Conservation (phyloP, 2,329 filamentous ascomycete genomes). For the Stemphylium beticola region DNA sequence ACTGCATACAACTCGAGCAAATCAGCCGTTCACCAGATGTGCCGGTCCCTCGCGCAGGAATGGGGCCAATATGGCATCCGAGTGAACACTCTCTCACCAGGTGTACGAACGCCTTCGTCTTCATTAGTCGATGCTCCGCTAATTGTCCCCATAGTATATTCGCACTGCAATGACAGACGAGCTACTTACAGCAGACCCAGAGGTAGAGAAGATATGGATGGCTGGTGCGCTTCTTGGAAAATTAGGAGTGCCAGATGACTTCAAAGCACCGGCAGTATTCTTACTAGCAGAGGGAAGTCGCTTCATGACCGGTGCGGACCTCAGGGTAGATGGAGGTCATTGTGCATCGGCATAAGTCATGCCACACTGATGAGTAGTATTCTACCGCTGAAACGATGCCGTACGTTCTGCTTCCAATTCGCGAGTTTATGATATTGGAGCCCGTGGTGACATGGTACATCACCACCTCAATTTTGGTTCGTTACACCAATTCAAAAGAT, state of each 20-base stretch:
- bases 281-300: slow-evolving; percentile 70
- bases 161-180: slow-evolving; percentile 47
- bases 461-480: not conserved
- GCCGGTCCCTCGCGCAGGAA: slow-evolving; percentile 20
- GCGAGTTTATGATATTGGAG: too few relatives aligned
- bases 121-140: not conserved
- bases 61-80: slow-evolving; percentile 35
- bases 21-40: slow-evolving; percentile 22
- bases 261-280: slow-evolving; percentile 71
- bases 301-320: slow-evolving; percentile 73
- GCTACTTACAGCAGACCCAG: slow-evolving; percentile 52
- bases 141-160: slow-evolving; percentile 28
- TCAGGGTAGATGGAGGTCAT: slow-evolving; percentile 76
- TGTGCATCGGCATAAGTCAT: slow-evolving; percentile 47
- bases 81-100: slow-evolving; percentile 43
- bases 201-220: slow-evolving; percentile 62
- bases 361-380: too few relatives aligned
- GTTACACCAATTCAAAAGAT: not conserved
- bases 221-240: slow-evolving; percentile 60
- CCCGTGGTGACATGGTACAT: too few relatives aligned
- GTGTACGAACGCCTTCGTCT: slow-evolving; percentile 6
- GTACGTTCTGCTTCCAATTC: too few relatives aligned
- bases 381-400: too few relatives aligned
- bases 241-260: slow-evolving; percentile 63
- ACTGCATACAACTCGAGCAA: slow-evolving; percentile 23